A percentile compares a stretch with the other conserved stretches of the same genome.
Conservation (phyloP, 2,329 filamentous ascomycete genomes). For the Mycogone perniciosa region DNA sequence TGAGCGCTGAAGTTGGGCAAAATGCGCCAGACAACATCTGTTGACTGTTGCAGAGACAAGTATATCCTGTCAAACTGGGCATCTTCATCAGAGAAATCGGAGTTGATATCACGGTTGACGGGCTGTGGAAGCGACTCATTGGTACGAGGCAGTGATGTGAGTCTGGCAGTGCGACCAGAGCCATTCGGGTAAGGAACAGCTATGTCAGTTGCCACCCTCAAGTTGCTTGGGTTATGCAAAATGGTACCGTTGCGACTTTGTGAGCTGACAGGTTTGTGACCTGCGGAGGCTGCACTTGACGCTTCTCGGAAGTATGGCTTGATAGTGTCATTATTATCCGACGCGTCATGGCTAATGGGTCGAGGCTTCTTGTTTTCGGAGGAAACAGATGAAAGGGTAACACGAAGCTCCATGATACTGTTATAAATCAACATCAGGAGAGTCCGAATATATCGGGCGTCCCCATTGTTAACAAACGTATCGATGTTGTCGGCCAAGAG, state of each 20-base stretch:
- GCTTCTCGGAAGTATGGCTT: constrained; percentile 46
- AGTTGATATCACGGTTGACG: constrained; percentile 37
- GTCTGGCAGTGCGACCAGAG: constrained; percentile 42
- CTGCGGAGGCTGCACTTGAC: constrained; percentile 41
- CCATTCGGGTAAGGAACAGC: constrained; percentile 42
- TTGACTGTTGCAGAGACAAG: constrained; percentile 64
- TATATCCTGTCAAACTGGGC: constrained; percentile 77
- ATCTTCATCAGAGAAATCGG: constrained; percentile 70
- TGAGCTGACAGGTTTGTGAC: constrained; percentile 36
- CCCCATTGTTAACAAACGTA: constrained; percentile 57
- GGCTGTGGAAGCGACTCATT: constrained; percentile 70
- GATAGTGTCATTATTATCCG: constrained; percentile 40
- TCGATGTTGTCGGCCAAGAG: constrained; percentile 56
- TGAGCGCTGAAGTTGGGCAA: constrained; percentile 65
- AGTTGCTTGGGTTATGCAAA: constrained; percentile 45
- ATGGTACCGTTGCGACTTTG: constrained; percentile 31
- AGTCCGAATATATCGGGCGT: constrained; percentile 60
- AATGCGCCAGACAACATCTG: constrained; percentile 64
- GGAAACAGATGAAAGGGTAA: constrained; percentile 38
- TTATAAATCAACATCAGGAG: constrained; percentile 59
- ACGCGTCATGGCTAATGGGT: constrained; percentile 12
- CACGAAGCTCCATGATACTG: constrained; percentile 60
- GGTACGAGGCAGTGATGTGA: constrained; percentile 66
- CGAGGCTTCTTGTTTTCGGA: constrained; percentile 18
- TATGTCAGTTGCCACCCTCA: constrained; percentile 52